Evolutionary conservation across 139 green algal species (phyloP).

Genomic region (Pleodorina starrii): DNA sequence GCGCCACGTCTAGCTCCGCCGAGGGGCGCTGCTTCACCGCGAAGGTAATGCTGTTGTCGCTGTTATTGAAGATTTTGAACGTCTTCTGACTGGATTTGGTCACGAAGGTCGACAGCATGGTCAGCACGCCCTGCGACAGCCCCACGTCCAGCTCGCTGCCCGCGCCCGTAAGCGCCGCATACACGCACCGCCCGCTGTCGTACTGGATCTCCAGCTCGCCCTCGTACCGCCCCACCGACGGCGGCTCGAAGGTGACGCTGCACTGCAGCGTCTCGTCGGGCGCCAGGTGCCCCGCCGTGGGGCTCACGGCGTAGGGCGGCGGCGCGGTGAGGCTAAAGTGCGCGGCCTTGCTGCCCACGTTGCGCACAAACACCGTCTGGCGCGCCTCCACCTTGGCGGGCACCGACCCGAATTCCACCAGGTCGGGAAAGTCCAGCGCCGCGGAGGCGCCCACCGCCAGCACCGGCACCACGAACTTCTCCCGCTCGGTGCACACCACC

Average conservation of each 20-base stretch:
- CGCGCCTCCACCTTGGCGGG: slow-evolving; percentile 58
- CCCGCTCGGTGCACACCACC: slow-evolving; percentile 84
- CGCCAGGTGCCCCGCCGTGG: slow-evolving; percentile 68
- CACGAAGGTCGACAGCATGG: slow-evolving; percentile 82
- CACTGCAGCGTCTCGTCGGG: slow-evolving; percentile 75
- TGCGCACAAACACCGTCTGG: slow-evolving; percentile 78
- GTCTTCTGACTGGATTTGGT: slow-evolving; percentile 75
- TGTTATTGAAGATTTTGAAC: slow-evolving; percentile 75
- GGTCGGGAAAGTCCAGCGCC: slow-evolving; percentile 83
- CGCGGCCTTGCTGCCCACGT: slow-evolving; percentile 74
- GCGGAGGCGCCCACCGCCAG: slow-evolving; percentile 60
- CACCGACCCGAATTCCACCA: slow-evolving; percentile 65
- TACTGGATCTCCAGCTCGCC: slow-evolving; percentile 79
- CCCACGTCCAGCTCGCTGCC: slow-evolving; percentile 75
- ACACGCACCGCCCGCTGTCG: slow-evolving; percentile 61
- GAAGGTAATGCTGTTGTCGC: slow-evolving; percentile 62
- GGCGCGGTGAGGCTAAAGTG: slow-evolving; percentile 69
- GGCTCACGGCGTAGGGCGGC: slow-evolving; percentile 71
- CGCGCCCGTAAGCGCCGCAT: slow-evolving; percentile 60
- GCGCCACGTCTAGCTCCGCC: slow-evolving; percentile 27
- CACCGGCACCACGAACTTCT: slow-evolving; percentile 88
- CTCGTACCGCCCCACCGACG: slow-evolving; percentile 44
- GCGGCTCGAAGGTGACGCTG: slow-evolving; percentile 69
- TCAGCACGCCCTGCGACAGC: slow-evolving; percentile 60
- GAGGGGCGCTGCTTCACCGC: slow-evolving; percentile 58